Percentiles rank a stretch among this genome's conserved stretches.
phyloP scores from a whole-genome alignment of 2,329 filamentous ascomycete species.

The Beauveria sp. region DNA sequence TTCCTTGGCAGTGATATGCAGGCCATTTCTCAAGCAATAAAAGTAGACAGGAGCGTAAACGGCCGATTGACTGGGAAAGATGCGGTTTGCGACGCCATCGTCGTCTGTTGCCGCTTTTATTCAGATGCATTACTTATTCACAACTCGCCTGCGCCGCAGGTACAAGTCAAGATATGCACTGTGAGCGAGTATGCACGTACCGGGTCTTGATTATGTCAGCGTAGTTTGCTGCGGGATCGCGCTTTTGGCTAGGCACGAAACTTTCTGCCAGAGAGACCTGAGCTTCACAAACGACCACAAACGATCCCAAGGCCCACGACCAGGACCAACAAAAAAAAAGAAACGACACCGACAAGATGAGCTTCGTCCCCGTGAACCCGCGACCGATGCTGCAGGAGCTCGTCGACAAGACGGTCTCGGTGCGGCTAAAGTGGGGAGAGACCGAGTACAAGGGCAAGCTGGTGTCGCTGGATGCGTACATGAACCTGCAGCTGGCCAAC shows the following conservation, averaged over 20 bases:
- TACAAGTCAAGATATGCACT: background rate
- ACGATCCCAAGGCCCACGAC: background rate
- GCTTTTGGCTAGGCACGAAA: constrained; percentile 8
- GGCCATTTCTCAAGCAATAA: background rate
- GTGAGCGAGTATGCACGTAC: background rate
- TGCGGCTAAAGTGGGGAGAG: constrained; percentile 96
- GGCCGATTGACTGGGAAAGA: background rate
- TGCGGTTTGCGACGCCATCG: background rate
- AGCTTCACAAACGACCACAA: background rate
- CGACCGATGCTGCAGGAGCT: constrained; percentile 92
- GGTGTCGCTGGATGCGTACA: constrained; percentile 93
- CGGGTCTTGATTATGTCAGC: constrained; percentile 7
- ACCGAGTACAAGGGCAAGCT: constrained; percentile 94
- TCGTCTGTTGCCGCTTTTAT: background rate
- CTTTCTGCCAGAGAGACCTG: background rate
- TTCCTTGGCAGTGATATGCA: background rate
- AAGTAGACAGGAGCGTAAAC: background rate
- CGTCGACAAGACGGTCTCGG: constrained; percentile 82
- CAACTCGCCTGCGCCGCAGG: no score
- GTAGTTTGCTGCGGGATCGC: background rate
- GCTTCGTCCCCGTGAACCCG: constrained; percentile 89
- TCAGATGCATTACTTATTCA: background rate
- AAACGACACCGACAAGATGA: constrained; percentile 22
- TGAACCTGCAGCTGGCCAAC: constrained; percentile 91
- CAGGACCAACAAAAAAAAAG: background rate